phyloP scores from a whole-genome alignment of 139 green algal genomes.

The Yamagishiella unicocca region DNA sequence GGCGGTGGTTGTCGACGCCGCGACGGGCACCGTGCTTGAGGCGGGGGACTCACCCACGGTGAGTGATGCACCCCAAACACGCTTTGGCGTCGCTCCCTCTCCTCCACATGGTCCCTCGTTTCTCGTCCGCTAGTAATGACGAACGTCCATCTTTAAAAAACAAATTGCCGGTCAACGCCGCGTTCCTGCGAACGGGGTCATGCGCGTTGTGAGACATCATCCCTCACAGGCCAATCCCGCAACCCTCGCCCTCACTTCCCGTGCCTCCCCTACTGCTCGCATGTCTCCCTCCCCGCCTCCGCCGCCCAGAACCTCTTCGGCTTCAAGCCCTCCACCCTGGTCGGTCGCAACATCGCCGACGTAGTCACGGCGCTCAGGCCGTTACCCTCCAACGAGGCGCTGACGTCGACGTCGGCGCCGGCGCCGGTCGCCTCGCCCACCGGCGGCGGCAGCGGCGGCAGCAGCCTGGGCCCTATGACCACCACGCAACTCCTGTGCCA shows the following conservation, averaged over 20 bases:
- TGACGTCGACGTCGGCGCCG: background rate
- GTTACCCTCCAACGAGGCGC: background rate
- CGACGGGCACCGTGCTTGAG: slow-evolving; percentile 27
- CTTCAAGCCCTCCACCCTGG: slow-evolving; percentile 44
- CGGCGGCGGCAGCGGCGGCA: background rate
- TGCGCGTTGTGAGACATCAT: no score
- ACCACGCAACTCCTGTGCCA: slow-evolving; percentile 31
- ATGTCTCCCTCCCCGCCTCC: background rate
- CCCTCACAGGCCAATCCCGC: no score
- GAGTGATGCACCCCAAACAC: background rate
- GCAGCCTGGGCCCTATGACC: background rate
- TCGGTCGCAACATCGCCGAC: slow-evolving; percentile 44
- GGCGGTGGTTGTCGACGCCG: slow-evolving; percentile 26
- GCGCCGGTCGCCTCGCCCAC: background rate
- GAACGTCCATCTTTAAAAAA: no score
- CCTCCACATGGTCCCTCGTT: no score
- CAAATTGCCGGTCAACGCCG: no score
- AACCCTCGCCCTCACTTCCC: background rate
- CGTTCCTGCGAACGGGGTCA: no score
- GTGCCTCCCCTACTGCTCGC: background rate
- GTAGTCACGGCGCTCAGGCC: slow-evolving; percentile 23
- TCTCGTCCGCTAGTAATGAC: no score
- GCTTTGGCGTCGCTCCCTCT: background rate
- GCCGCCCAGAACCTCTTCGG: slow-evolving; percentile 47
- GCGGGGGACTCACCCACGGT: background rate